Evolutionary conservation across 768 basidiomycete species (phyloP).

Genomic region (Cystoderma amianthinum): DNA sequence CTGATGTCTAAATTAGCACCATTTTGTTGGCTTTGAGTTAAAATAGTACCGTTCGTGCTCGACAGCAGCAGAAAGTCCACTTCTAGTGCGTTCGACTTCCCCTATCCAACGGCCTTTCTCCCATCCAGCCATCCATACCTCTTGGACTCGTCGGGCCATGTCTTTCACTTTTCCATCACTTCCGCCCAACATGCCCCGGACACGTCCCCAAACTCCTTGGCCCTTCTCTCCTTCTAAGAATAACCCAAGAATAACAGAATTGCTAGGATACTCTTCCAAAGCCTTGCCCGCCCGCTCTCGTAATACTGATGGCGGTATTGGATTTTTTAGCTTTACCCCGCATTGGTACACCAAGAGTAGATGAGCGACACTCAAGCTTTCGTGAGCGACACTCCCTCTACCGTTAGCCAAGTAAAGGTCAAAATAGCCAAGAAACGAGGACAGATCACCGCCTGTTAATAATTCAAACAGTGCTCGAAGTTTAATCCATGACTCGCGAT

Average conservation of each 20-base stretch:
- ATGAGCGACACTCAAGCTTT: constrained; percentile 51
- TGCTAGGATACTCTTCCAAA: constrained; percentile 54
- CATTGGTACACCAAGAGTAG: constrained; percentile 60
- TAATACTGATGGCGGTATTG: constrained; percentile 51
- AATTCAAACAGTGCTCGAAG: constrained; percentile 61
- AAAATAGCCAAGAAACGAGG: constrained; percentile 33
- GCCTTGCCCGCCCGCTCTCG: constrained; percentile 51
- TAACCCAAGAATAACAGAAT: constrained; percentile 65
- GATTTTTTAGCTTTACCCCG: constrained; percentile 42
- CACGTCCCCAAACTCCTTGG: constrained; percentile 72
- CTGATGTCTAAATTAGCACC: constrained; percentile 26
- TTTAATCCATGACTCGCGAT: constrained; percentile 59
- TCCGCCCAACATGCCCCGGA: constrained; percentile 51
- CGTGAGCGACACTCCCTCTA: constrained; percentile 25
- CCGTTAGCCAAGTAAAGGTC: constrained; percentile 22
- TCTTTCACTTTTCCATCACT: constrained; percentile 41
- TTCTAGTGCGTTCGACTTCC: constrained; percentile 67
- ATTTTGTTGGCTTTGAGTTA: background rate
- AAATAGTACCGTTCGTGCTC: constrained; percentile 55
- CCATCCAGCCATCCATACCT: constrained; percentile 81
- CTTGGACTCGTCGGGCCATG: constrained; percentile 50
- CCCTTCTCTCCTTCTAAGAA: constrained; percentile 76
- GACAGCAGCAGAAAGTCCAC: constrained; percentile 52
- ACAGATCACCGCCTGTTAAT: constrained; percentile 35
- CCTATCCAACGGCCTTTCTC: constrained; percentile 63